These are phyloP conservation scores for Myxozyma neotropica DNA, from an alignment of 805 yeast species.

Conservation along the genomic window DNA sequence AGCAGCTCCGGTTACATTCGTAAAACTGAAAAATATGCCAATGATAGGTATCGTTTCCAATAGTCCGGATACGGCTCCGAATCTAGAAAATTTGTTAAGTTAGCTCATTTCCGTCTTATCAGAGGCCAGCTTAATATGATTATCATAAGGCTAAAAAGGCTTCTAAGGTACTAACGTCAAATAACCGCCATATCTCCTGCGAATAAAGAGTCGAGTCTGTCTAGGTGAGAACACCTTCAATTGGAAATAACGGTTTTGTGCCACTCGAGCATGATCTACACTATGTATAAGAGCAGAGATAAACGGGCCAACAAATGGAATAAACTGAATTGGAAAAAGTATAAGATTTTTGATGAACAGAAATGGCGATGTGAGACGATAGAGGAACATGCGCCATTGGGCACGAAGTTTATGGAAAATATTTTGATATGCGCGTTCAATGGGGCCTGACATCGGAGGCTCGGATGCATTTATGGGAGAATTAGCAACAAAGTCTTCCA, in stretches of 20 bases:
- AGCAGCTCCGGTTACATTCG: constrained; percentile 36
- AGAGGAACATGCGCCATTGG: constrained; percentile 14
- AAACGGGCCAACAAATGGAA: constrained; percentile 57
- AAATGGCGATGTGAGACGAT: constrained; percentile 43
- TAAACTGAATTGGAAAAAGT: constrained; percentile 44
- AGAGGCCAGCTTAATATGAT: too few relatives aligned
- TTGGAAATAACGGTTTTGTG: constrained; percentile 55
- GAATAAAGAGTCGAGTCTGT: constrained; percentile 39
- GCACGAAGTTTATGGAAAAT: constrained; percentile 4
- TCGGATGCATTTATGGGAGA: constrained; percentile 37
- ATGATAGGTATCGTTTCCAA: constrained; percentile 29
- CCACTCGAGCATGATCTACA: constrained; percentile 50
- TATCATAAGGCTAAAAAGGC: background rate
- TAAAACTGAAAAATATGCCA: constrained; percentile 30
- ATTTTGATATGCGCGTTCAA: background rate
- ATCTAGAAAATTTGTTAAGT: constrained; percentile 11
- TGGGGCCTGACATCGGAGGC: background rate
- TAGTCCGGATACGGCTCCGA: constrained; percentile 27
- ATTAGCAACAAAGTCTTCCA: constrained; percentile 46
- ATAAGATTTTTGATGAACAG: constrained; percentile 43
- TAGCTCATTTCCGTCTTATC: background rate
- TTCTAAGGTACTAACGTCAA: constrained; percentile 20
- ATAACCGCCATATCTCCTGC: constrained; percentile 26
- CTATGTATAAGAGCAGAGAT: constrained; percentile 50
- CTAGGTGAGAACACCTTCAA: constrained; percentile 50